Evolutionary conservation across 805 yeast species (phyloP).

Genomic region (Zygoascus tannicola): DNA sequence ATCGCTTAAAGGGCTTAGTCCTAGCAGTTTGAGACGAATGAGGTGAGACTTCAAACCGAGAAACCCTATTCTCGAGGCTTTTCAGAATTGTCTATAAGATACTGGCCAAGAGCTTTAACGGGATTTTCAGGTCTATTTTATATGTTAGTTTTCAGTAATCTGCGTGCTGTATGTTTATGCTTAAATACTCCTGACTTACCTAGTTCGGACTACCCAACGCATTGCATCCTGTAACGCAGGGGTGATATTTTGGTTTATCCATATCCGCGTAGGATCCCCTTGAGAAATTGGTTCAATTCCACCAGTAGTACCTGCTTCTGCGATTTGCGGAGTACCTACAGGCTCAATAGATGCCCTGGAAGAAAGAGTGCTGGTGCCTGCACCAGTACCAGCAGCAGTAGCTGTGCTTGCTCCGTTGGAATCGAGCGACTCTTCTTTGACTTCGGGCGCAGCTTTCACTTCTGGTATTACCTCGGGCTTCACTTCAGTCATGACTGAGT

Average conservation of each 20-base stretch:
- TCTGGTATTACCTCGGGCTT: too few species aligned
- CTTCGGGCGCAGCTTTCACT: neutral
- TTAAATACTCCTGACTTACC: conserved; percentile 19
- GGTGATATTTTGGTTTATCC: conserved; percentile 56
- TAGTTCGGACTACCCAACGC: conserved; percentile 40
- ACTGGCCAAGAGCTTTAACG: conserved; percentile 18
- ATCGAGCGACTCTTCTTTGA: neutral
- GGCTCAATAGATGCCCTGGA: conserved; percentile 1
- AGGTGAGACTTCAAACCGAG: too few species aligned
- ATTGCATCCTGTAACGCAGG: conserved; percentile 58
- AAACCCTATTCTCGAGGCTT: neutral
- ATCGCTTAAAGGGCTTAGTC: too few species aligned
- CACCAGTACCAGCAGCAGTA: neutral
- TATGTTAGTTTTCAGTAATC: conserved; percentile 1
- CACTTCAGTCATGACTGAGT: too few species aligned
- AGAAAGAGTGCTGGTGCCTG: neutral
- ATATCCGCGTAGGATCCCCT: conserved; percentile 63
- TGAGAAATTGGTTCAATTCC: conserved; percentile 1
- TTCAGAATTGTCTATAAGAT: conserved; percentile 15
- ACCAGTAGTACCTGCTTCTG: neutral
- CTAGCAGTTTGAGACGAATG: too few species aligned
- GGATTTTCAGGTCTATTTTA: conserved; percentile 18
- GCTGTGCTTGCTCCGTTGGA: neutral
- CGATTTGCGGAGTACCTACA: neutral
- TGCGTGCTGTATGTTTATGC: neutral